Evolutionary conservation across 169 alveolate species (phyloP).

Genomic region (Eimeria maxima): DNA sequence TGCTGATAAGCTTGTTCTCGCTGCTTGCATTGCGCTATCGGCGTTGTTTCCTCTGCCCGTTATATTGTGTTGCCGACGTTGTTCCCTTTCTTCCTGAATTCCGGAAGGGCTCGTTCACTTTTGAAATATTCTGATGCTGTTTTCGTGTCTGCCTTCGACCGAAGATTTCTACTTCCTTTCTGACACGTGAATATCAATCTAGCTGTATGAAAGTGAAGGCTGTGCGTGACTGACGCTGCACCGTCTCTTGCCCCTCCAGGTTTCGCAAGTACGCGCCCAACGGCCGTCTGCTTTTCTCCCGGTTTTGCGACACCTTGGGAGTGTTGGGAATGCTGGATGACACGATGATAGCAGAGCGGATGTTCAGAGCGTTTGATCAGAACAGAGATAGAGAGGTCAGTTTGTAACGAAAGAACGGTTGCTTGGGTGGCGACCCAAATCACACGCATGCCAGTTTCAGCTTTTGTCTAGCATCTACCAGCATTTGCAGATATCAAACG

Average conservation of each 20-base stretch:
- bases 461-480: neutral
- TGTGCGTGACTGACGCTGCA: no score
- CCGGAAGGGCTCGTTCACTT: neutral
- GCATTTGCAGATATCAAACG: neutral
- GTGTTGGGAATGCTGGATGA: conserved; percentile 85
- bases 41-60: no score
- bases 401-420: neutral
- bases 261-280: conserved; percentile 80
- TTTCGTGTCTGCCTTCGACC: neutral
- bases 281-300: conserved; percentile 74
- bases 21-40: neutral
- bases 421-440: neutral
- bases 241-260: conserved; percentile 30
- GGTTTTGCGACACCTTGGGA: conserved; percentile 84
- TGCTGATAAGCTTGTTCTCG: no score
- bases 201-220: no score
- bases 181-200: no score
- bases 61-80: no score
- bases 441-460: neutral
- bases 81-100: neutral
- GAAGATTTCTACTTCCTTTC: no score
- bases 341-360: conserved; percentile 83
- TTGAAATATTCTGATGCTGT: neutral
- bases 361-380: conserved; percentile 84
- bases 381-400: conserved; percentile 81